A percentile compares a stretch with the other conserved stretches of the same genome.
Evolutionary conservation across 1,139 yeast genomes (phyloP).

Genomic region (Yamadazyma mexicana): DNA sequence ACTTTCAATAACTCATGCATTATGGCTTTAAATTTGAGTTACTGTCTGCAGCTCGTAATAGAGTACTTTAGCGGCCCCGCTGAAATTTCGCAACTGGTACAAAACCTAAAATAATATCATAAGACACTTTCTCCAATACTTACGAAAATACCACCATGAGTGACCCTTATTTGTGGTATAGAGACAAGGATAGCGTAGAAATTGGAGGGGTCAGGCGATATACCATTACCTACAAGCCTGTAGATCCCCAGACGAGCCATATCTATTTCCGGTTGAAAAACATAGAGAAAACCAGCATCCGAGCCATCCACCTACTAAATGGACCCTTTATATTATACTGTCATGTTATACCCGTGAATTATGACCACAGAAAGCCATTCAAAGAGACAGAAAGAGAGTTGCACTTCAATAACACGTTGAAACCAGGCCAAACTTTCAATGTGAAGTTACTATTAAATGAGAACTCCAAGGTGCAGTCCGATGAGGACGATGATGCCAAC

Average conservation of each 20-base stretch:
- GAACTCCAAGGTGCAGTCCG: slow-evolving; percentile 29
- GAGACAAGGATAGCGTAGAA: slow-evolving; percentile 34
- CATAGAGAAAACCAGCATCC: slow-evolving; percentile 46
- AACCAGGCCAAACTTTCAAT: slow-evolving; percentile 64
- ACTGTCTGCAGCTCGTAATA: no score
- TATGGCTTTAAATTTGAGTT: no score
- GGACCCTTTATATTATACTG: slow-evolving; percentile 64
- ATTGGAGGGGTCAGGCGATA: slow-evolving; percentile 45
- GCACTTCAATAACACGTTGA: slow-evolving; percentile 43
- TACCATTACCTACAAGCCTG: slow-evolving; percentile 25
- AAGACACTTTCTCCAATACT: neutral
- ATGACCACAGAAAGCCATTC: slow-evolving; percentile 31
- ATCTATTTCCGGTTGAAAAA: slow-evolving; percentile 50
- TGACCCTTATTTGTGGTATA: slow-evolving; percentile 36
- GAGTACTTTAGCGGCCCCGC: no score
- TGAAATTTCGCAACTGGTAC: slow-evolving; percentile 2
- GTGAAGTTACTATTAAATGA: slow-evolving; percentile 48
- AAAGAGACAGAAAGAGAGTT: slow-evolving; percentile 35
- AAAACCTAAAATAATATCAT: neutral
- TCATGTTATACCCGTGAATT: slow-evolving; percentile 57
- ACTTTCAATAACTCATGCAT: no score
- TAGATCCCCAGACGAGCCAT: slow-evolving; percentile 16
- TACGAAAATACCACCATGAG: neutral
- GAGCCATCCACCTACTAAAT: slow-evolving; percentile 55
- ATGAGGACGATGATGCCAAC: slow-evolving; percentile 2